A percentile compares a stretch with the other conserved stretches of the same genome.
phyloP scores from a whole-genome alignment of 140 eudicot genomes.

The Anethum foeniculum region DNA sequence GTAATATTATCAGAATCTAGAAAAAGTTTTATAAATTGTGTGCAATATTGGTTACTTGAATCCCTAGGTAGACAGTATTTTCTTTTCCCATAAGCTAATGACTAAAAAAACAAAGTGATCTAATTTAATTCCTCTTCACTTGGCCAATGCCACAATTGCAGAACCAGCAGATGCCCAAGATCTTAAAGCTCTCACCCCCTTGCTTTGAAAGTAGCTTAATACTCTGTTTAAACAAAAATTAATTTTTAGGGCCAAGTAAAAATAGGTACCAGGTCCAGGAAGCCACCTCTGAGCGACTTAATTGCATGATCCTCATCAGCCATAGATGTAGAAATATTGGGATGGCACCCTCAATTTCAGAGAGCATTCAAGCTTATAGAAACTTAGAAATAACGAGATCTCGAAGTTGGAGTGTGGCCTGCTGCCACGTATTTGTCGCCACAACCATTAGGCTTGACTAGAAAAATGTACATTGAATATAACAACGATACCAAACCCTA shows the following conservation, averaged over 20 bases:
- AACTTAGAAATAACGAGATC: constrained; percentile 18
- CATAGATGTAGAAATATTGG: constrained; percentile 38
- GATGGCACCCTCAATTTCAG: constrained; percentile 44
- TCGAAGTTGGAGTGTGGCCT: constrained; percentile 17
- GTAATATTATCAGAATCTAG: too few species aligned
- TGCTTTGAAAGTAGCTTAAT: constrained; percentile 29
- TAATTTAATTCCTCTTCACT: constrained; percentile 21
- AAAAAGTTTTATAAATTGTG: too few species aligned
- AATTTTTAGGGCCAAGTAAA: constrained; percentile 41
- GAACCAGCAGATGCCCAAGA: constrained; percentile 37
- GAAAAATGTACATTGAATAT: constrained; percentile 18
- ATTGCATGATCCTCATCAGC: constrained; percentile 30
- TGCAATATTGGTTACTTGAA: constrained; percentile 23
- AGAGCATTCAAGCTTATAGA: constrained; percentile 40
- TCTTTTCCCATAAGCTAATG: constrained; percentile 15
- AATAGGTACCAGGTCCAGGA: constrained; percentile 26
- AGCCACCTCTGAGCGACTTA: constrained; percentile 29
- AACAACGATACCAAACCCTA: constrained; percentile 32
- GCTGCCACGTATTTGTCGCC: constrained; percentile 24
- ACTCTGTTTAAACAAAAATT: constrained; percentile 36
- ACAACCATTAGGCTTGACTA: constrained; percentile 35
- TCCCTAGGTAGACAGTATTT: constrained; percentile 28
- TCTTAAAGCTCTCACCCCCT: constrained; percentile 29
- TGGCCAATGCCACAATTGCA: constrained; percentile 23
- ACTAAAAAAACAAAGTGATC: constrained; percentile 8